Percentiles rank a stretch among this genome's conserved stretches.
Evolutionary conservation across 2,329 filamentous ascomycete species (phyloP).

Genomic region (Juglanconis juglandina): DNA sequence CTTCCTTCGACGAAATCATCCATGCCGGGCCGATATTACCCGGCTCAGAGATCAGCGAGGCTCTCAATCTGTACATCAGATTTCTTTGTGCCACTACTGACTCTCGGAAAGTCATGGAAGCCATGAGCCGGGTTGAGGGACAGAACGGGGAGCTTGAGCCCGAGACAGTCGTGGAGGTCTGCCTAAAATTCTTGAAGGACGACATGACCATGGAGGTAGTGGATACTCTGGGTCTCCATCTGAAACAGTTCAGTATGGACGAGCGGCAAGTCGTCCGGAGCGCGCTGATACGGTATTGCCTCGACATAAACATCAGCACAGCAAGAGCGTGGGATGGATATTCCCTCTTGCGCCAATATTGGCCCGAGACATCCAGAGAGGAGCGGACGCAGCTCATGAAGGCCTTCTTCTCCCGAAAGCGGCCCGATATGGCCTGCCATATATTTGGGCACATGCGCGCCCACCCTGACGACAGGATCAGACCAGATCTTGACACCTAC

Average conservation of each 20-base stretch:
- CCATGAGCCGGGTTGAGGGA: constrained; percentile 70
- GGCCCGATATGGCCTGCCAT: constrained; percentile 79
- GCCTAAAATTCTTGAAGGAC: constrained; percentile 67
- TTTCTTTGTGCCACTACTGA: constrained; percentile 64
- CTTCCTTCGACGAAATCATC: constrained; percentile 62
- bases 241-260: constrained; percentile 64
- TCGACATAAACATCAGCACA: constrained; percentile 59
- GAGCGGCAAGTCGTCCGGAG: constrained; percentile 67
- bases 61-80: constrained; percentile 67
- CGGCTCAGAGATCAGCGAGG: constrained; percentile 55
- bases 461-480: constrained; percentile 58
- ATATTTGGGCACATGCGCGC: constrained; percentile 95
- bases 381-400: constrained; percentile 73
- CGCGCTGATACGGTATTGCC: constrained; percentile 65
- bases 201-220: constrained; percentile 77
- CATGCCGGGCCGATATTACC: constrained; percentile 33
- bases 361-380: constrained; percentile 61
- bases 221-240: constrained; percentile 75
- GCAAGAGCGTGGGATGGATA: constrained; percentile 63
- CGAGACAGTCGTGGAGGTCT: constrained; percentile 70
- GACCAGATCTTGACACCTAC: constrained; percentile 73
- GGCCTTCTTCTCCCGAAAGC: constrained; percentile 71
- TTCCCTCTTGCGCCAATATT: constrained; percentile 62
- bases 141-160: constrained; percentile 67
- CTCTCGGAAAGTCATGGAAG: constrained; percentile 68